A percentile compares a stretch with the other conserved stretches of the same genome.
phyloP scores from a whole-genome alignment of 441 rosid genomes.

The Brassica hybrid region DNA sequence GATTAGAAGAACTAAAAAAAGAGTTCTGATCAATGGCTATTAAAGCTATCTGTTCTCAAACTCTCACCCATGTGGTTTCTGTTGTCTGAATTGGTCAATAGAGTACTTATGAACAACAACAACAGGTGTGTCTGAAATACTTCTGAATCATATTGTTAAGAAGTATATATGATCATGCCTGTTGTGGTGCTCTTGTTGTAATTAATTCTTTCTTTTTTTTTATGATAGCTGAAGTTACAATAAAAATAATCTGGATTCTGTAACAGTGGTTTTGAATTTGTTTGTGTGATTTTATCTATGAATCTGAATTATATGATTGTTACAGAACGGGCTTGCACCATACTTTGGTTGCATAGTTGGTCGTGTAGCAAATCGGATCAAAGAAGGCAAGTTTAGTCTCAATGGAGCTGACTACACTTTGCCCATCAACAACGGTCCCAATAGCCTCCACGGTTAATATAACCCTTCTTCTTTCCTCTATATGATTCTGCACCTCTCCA shows the following conservation, averaged over 20 bases:
- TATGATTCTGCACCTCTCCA: not conserved
- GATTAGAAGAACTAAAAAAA: not conserved
- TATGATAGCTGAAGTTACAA: not conserved
- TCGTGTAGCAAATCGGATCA: constrained; percentile 92
- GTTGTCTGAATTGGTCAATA: constrained; percentile 14
- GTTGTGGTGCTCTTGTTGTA: no score
- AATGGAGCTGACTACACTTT: constrained; percentile 67
- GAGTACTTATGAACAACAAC: not conserved
- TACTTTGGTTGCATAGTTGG: constrained; percentile 92
- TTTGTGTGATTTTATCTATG: no score
- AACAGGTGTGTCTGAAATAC: constrained; percentile 5
- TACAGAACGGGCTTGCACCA: constrained; percentile 74
- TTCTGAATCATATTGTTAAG: not conserved
- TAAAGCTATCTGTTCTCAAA: no score
- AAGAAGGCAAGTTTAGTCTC: constrained; percentile 77
- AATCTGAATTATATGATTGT: constrained; percentile 8
- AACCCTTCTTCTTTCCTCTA: constrained; percentile 9
- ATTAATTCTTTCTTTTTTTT: not conserved
- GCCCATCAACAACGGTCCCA: constrained; percentile 86
- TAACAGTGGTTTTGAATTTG: not conserved
- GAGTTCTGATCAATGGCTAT: not conserved
- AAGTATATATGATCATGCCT: not conserved
- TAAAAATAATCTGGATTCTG: not conserved
- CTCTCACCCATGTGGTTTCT: constrained; percentile 11
- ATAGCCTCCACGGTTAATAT: constrained; percentile 84